phyloP scores from a whole-genome alignment of 2,329 filamentous ascomycete species.

The Dendryphion nanum region DNA sequence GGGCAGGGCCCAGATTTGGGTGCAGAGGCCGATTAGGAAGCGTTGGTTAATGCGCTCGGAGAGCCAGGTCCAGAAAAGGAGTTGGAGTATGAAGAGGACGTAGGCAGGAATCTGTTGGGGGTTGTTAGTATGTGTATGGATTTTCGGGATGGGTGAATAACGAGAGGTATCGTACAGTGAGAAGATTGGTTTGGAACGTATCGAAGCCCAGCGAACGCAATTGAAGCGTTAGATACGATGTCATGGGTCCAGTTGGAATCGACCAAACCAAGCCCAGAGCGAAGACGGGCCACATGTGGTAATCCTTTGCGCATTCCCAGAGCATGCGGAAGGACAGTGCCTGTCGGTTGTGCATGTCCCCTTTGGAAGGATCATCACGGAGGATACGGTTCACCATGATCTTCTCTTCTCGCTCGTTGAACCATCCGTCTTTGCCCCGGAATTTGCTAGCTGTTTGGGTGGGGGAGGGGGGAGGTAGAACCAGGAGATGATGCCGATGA shows the following conservation, averaged over 20 bases:
- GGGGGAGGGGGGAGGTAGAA: slow-evolving; percentile 52
- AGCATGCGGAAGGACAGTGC: slow-evolving; percentile 50
- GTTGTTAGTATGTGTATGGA: background rate
- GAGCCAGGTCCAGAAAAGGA: slow-evolving; percentile 52
- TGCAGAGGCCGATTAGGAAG: slow-evolving; percentile 46
- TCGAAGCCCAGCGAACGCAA: slow-evolving; percentile 33
- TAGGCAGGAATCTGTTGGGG: slow-evolving; percentile 42
- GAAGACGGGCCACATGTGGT: slow-evolving; percentile 53
- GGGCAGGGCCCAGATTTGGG: slow-evolving; percentile 41
- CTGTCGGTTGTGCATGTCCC: slow-evolving; percentile 62
- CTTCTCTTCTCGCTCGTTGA: slow-evolving; percentile 64
- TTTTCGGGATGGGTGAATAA: background rate
- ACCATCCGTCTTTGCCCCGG: slow-evolving; percentile 64
- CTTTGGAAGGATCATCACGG: slow-evolving; percentile 56
- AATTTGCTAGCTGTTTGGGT: slow-evolving; percentile 63
- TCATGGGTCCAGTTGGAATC: slow-evolving; percentile 32
- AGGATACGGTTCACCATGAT: slow-evolving; percentile 67
- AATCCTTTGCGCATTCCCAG: slow-evolving; percentile 52
- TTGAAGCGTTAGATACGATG: slow-evolving; percentile 37
- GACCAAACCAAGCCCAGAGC: slow-evolving; percentile 34
- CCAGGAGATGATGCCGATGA: slow-evolving; percentile 37
- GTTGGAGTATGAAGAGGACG: slow-evolving; percentile 48
- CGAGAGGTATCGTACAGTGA: slow-evolving; percentile 23
- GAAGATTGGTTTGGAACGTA: slow-evolving; percentile 39
- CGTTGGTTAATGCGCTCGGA: slow-evolving; percentile 53